Base-by-base conservation (phyloP, 345 rosid species). In the Xanthoceras sorbifolium region DNA sequence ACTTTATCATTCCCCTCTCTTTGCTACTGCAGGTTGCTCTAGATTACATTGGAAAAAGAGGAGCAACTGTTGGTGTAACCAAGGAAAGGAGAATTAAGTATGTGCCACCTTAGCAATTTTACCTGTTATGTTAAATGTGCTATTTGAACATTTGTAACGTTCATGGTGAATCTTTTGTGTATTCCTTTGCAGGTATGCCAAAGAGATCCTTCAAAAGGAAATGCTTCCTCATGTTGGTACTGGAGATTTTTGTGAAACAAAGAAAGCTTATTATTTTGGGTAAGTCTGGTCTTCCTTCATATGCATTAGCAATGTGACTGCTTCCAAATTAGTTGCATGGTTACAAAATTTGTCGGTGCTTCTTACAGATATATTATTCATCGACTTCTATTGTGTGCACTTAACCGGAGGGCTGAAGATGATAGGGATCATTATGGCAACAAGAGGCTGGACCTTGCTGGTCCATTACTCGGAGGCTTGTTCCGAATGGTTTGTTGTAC, bases 361-460 rank as follows among this genome's bases (percentile, higher is more conserved):
- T 70, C 66, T 72, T 40, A 61, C 86, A 95, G 99, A 73, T 90
- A 91, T 83, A 93, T 96, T 76, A 89, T 96, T 85, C 92, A 93
- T 71, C 98, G 99, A 67, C 90, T 96, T 69, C 91, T 96, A 77
- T 87, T 91, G 69, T 96, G 99, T 84, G 98, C 97, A 65, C 91
- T 93, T 82, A 94, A 94, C 76, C 93, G 94, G 79, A 87, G 97
- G 84, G 89, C 98, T 70, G 99, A 96, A 82, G 98, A 96, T 85
- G 99, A 96, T 71, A 90, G 99, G 74, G 99, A 96, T 86, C 99
- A 96, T 78, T 96, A 96, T 83, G 99, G 99, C 74, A 93, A 96
- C 87, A 96, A 96, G 82, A 92, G 99, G 88, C 98, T 96, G 69
- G 99, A 95, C 83, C 99, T 96, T 83, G 99, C 99, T 71, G 99